Percentiles rank a stretch among this genome's conserved stretches.
These are phyloP conservation scores for Hydnomerulius pinastri DNA, from an alignment of 768 basidiomycete genomes.

Conservation along the genomic window DNA sequence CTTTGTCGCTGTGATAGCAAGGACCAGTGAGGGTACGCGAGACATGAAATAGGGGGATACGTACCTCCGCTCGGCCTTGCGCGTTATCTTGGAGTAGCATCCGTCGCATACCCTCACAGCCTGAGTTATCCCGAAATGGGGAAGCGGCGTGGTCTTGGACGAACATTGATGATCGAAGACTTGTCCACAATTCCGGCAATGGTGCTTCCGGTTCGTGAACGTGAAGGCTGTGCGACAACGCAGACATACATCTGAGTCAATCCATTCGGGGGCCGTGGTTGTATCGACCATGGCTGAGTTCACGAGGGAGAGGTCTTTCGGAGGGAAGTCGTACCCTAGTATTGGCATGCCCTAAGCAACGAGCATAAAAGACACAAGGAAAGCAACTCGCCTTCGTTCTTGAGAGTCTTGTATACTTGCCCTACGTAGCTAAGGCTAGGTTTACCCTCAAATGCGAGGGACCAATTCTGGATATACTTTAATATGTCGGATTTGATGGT, in stretches of 20 bases:
- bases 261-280: conserved; percentile 93
- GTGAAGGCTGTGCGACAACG: conserved; percentile 89
- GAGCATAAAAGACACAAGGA: neutral
- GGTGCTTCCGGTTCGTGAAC: conserved; percentile 97
- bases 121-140: conserved; percentile 91
- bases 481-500: conserved; percentile 84
- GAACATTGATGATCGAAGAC: conserved; percentile 96
- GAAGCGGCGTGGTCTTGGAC: conserved; percentile 78
- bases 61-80: conserved; percentile 61
- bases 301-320: conserved; percentile 66
- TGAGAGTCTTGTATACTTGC: conserved; percentile 77
- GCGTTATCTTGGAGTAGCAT: conserved; percentile 77
- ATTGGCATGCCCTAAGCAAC: neutral
- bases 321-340: conserved; percentile 82
- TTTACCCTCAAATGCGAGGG: conserved; percentile 85
- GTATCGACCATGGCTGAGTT: conserved; percentile 90
- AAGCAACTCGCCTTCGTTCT: conserved; percentile 63
- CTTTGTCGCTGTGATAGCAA: conserved; percentile 39
- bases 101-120: conserved; percentile 93
- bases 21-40: neutral
- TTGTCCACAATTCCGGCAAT: conserved; percentile 96
- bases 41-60: conserved; percentile 15
- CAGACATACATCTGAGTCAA: conserved; percentile 92
- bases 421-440: conserved; percentile 69
- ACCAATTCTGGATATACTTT: conserved; percentile 90